phyloP scores from a whole-genome alignment of 2,329 filamentous ascomycete genomes.

The Fusarium agapanthi region DNA sequence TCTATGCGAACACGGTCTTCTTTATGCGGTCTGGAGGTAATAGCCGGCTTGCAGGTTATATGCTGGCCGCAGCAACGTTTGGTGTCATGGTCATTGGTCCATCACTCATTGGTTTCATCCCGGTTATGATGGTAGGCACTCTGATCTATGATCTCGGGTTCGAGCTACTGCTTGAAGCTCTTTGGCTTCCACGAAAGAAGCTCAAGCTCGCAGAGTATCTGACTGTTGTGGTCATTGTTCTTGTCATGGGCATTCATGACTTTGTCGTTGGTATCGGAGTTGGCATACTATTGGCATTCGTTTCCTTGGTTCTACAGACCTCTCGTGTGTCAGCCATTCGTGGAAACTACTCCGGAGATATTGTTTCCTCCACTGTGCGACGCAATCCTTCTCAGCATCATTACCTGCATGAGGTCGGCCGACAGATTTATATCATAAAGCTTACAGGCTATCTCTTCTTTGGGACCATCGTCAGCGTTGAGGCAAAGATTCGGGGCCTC shows the following conservation, averaged over 20 bases:
- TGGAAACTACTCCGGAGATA: conserved; percentile 87
- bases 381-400: conserved; percentile 89
- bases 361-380: conserved; percentile 90
- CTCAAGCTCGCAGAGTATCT: conserved; percentile 87
- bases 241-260: conserved; percentile 96
- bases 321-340: conserved; percentile 89
- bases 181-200: conserved; percentile 89
- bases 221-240: conserved; percentile 87
- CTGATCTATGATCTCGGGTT: conserved; percentile 96
- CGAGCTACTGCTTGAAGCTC: conserved; percentile 86
- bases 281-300: conserved; percentile 89
- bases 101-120: conserved; percentile 89
- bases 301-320: conserved; percentile 90
- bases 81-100: conserved; percentile 87
- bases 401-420: conserved; percentile 85
- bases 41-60: conserved; percentile 82
- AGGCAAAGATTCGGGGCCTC: conserved; percentile 83
- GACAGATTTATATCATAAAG: conserved; percentile 91
- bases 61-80: conserved; percentile 83
- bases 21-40: conserved; percentile 94
- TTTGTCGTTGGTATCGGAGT: conserved; percentile 95
- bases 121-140: conserved; percentile 95
- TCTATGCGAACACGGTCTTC: conserved; percentile 97
- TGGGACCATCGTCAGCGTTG: conserved; percentile 94
- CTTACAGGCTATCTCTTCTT: conserved; percentile 97